Conservation (phyloP, 2,329 filamentous ascomycete genomes). For the Sporothrix mexicana region DNA sequence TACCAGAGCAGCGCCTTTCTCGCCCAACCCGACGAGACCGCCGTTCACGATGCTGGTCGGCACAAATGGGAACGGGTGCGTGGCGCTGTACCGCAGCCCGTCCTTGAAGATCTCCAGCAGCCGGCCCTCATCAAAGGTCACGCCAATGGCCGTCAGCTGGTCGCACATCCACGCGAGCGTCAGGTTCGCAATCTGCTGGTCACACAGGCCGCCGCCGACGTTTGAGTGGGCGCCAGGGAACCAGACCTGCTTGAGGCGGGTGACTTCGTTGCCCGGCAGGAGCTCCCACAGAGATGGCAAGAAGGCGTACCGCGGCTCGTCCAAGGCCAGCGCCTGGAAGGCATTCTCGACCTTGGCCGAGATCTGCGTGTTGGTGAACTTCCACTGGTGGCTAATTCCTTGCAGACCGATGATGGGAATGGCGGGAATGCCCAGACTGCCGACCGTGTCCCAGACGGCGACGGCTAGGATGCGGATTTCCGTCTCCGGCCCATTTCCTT, state of each 20-base stretch:
- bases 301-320: slow-evolving; percentile 54
- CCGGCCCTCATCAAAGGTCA: slow-evolving; percentile 43
- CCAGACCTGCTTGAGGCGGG: slow-evolving; percentile 51
- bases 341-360: slow-evolving; percentile 52
- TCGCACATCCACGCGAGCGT: slow-evolving; percentile 48
- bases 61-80: slow-evolving; percentile 44
- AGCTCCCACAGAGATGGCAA: slow-evolving; percentile 52
- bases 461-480: slow-evolving; percentile 53
- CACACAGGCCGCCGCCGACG: slow-evolving; percentile 64
- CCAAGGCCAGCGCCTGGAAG: slow-evolving; percentile 58
- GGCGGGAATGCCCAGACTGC: slow-evolving; percentile 52
- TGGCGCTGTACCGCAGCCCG: slow-evolving; percentile 43
- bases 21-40: neutral
- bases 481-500: slow-evolving; percentile 42
- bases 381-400: slow-evolving; percentile 45
- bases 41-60: slow-evolving; percentile 25
- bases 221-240: slow-evolving; percentile 69
- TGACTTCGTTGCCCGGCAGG: slow-evolving; percentile 40
- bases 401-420: slow-evolving; percentile 48
- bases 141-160: slow-evolving; percentile 44
- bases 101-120: slow-evolving; percentile 41
- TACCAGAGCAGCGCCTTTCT: neutral
- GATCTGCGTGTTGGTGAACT: slow-evolving; percentile 53
- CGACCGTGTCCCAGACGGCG: slow-evolving; percentile 59
- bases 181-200: slow-evolving; percentile 45